Conservation (phyloP, 495 filamentous ascomycete species). For the Copromyces sp. region DNA sequence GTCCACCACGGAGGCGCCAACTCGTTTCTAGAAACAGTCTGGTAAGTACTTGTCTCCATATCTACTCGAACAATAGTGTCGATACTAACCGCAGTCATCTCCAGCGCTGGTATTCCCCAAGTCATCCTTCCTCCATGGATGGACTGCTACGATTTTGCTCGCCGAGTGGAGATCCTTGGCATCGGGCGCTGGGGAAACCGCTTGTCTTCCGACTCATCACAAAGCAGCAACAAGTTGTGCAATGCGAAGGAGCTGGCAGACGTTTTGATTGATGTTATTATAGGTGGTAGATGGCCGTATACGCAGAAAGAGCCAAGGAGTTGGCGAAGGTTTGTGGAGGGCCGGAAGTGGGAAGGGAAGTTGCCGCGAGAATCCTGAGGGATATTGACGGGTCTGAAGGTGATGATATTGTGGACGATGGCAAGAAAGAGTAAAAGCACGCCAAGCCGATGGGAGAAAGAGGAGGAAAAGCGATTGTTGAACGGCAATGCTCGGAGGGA, state of each 20-base stretch:
- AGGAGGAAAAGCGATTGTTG: background rate
- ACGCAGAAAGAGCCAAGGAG: slow-evolving; percentile 10
- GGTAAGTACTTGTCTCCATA: slow-evolving; percentile 13
- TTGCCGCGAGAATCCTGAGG: slow-evolving; percentile 14
- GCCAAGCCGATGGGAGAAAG: background rate
- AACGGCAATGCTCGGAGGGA: background rate
- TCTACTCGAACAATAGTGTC: no score
- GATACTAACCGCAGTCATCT: background rate
- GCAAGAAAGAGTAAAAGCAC: background rate
- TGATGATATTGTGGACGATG: background rate
- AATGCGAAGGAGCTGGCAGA: slow-evolving; percentile 10
- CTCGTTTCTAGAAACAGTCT: slow-evolving; percentile 32
- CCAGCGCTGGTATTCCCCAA: slow-evolving; percentile 39
- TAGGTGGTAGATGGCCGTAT: slow-evolving; percentile 8
- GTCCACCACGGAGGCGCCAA: slow-evolving; percentile 39
- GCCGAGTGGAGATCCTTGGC: slow-evolving; percentile 39
- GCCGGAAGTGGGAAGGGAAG: slow-evolving; percentile 12
- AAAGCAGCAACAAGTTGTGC: slow-evolving; percentile 2
- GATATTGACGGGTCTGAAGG: slow-evolving; percentile 7
- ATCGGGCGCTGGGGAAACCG: slow-evolving; percentile 41
- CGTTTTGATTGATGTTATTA: slow-evolving; percentile 14
- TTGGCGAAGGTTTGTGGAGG: slow-evolving; percentile 14
- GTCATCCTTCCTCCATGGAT: slow-evolving; percentile 44
- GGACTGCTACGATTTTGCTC: slow-evolving; percentile 45
- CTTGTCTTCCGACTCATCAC: background rate